Conservation (phyloP, 2,329 filamentous ascomycete species). For the Parastagonospora avenae region DNA sequence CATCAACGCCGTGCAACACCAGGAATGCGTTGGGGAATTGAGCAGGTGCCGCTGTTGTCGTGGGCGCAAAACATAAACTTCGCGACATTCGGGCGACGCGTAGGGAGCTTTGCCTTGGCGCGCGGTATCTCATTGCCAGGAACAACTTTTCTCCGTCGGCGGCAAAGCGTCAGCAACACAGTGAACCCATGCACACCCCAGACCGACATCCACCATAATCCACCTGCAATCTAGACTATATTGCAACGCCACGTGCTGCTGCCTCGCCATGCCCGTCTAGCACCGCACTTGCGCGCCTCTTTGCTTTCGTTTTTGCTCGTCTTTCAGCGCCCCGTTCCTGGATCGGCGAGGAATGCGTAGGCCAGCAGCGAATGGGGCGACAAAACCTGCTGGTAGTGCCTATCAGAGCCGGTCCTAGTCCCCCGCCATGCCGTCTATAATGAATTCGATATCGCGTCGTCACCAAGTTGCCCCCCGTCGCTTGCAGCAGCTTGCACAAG, state of each 20-base stretch:
- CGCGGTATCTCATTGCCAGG: background rate
- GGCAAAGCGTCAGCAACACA: too few species aligned
- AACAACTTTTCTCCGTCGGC: too few species aligned
- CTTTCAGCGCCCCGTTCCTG: slow-evolving; percentile 14
- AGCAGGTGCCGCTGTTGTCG: slow-evolving; percentile 7
- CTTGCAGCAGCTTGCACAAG: slow-evolving; percentile 13
- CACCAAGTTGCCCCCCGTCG: slow-evolving; percentile 6
- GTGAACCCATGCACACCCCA: too few species aligned
- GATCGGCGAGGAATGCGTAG: background rate
- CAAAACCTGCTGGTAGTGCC: slow-evolving; percentile 3
- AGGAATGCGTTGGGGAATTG: background rate
- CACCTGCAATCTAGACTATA: too few species aligned
- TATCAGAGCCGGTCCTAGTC: slow-evolving; percentile 4
- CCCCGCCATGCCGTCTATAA: background rate
- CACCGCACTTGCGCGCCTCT: background rate
- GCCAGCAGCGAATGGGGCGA: slow-evolving; percentile 7
- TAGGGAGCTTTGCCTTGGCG: background rate
- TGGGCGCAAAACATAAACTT: slow-evolving; percentile 22
- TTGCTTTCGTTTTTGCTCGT: slow-evolving; percentile 1
- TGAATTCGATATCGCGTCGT: slow-evolving; percentile 15
- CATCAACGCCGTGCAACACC: background rate
- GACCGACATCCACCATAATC: too few species aligned
- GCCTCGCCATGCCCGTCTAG: background rate
- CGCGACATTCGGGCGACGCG: slow-evolving; percentile 8
- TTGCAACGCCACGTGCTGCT: slow-evolving; percentile 1